Conservation (phyloP, 805 yeast species). For the Candida ovalis region DNA sequence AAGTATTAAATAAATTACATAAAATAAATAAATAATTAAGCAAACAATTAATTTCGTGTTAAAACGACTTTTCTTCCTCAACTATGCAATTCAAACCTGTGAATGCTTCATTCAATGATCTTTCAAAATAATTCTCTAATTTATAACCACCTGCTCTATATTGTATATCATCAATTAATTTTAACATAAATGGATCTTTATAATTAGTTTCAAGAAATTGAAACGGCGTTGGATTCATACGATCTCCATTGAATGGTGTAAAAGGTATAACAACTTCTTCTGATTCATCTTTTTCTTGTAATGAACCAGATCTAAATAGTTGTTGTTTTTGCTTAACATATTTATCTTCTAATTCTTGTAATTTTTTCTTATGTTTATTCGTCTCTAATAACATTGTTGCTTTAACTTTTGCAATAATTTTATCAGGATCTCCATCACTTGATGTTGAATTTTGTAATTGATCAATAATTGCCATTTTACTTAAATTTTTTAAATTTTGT, state of each 20-base stretch:
- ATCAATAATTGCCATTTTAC: constrained; percentile 54
- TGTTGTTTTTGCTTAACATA: constrained; percentile 27
- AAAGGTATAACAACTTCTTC: constrained; percentile 53
- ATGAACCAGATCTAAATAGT: constrained; percentile 22
- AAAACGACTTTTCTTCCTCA: constrained; percentile 45
- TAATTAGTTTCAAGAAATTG: constrained; percentile 35
- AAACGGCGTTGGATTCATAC: constrained; percentile 54
- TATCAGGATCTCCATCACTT: constrained; percentile 33
- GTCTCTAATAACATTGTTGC: constrained; percentile 58
- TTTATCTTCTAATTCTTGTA: constrained; percentile 36
- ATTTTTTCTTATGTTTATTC: constrained; percentile 57
- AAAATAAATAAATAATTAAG: background rate
- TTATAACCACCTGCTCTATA: constrained; percentile 86
- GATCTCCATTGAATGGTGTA: constrained; percentile 93
- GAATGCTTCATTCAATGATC: constrained; percentile 84
- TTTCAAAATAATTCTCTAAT: constrained; percentile 61
- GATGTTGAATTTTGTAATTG: constrained; percentile 39
- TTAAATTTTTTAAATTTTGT: constrained; percentile 36
- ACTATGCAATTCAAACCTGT: constrained; percentile 83
- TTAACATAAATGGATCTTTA: constrained; percentile 55
- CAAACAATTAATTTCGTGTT: background rate
- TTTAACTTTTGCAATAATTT: constrained; percentile 49
- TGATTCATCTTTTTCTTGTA: constrained; percentile 30
- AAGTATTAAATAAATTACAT: too few species aligned
- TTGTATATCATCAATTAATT: constrained; percentile 47